phyloP scores from a whole-genome alignment of 371 early-diverging fungal genomes.

The Nematocida minor region DNA sequence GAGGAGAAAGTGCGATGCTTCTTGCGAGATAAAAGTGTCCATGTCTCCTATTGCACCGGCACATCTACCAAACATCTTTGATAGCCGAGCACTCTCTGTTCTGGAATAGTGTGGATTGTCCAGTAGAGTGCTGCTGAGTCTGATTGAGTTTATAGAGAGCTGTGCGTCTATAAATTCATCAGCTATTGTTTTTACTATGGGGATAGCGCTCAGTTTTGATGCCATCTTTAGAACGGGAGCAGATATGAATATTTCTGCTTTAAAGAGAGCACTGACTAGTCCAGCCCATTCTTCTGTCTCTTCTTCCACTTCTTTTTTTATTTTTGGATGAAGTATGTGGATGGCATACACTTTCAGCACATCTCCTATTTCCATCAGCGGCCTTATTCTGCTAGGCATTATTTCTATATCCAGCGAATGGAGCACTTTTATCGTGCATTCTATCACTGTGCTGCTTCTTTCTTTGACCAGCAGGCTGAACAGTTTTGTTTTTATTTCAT shows the following conservation, averaged over 20 bases:
- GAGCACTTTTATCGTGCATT: conserved; percentile 23
- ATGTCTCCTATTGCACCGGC: background rate
- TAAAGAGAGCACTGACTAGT: background rate
- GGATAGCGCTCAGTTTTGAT: background rate
- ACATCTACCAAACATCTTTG: background rate
- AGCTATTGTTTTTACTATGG: background rate
- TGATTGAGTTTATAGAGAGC: background rate
- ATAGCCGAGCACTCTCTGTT: background rate
- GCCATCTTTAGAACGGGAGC: background rate
- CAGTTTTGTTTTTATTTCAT: background rate
- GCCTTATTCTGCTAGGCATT: background rate
- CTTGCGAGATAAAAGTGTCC: conserved; percentile 5
- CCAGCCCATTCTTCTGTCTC: background rate
- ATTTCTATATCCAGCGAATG: background rate
- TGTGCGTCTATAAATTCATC: background rate
- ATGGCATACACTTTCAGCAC: background rate
- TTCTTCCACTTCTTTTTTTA: background rate
- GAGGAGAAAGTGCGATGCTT: background rate
- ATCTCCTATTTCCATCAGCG: conserved; percentile 14
- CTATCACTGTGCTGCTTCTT: conserved; percentile 21
- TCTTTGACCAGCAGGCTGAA: background rate
- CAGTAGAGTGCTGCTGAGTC: background rate
- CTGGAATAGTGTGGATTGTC: background rate
- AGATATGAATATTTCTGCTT: background rate
- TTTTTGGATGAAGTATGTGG: background rate